Conservation (phyloP, 345 rosid species). For the Pistacia atlantica region DNA sequence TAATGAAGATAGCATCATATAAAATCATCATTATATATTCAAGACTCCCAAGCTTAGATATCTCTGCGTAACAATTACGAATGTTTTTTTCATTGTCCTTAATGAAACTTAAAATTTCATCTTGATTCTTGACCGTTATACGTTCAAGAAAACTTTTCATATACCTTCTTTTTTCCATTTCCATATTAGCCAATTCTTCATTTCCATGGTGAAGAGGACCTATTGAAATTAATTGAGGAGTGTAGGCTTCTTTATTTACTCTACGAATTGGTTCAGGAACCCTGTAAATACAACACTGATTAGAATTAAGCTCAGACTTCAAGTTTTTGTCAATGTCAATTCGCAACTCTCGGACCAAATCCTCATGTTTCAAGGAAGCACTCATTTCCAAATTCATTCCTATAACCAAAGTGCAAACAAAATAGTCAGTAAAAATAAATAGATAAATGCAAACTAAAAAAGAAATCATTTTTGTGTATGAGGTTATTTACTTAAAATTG, state of each 20-base stretch:
- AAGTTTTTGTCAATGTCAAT: too few relatives aligned
- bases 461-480: too few relatives aligned
- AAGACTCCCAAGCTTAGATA: accelerated
- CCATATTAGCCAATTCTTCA: background rate
- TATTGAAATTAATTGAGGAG: background rate
- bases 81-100: background rate
- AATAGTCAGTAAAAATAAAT: too few relatives aligned
- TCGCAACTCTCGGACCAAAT: too few relatives aligned
- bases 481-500: too few relatives aligned
- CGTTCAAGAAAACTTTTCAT: background rate
- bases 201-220: background rate
- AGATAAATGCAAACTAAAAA: too few relatives aligned
- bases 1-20: background rate
- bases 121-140: background rate
- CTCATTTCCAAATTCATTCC: too few relatives aligned
- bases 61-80: background rate
- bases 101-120: accelerated
- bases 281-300: background rate
- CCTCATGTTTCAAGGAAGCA: too few relatives aligned
- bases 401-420: too few relatives aligned
- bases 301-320: too few relatives aligned
- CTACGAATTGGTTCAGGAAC: background rate
- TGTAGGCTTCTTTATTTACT: background rate
- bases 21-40: background rate
- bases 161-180: background rate